Evolutionary conservation across 306 rosid genomes (phyloP).

Genomic region (Crataegus laevigata): DNA sequence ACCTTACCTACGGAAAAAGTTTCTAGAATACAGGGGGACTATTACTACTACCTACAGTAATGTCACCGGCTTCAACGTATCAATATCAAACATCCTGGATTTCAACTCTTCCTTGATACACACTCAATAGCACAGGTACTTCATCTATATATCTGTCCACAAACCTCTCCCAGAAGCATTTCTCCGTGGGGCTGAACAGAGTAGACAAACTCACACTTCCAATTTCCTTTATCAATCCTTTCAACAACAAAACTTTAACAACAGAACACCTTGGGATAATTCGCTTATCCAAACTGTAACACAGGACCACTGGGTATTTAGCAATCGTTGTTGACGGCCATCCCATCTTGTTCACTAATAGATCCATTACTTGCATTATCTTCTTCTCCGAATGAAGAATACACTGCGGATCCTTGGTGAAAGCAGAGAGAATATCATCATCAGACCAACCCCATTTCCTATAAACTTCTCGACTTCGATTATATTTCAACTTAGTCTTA

Average conservation of each 20-base stretch:
- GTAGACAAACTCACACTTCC: background rate
- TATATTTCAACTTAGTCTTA: background rate
- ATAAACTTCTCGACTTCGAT: conserved; percentile 2
- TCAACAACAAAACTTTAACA: background rate
- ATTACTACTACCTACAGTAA: no score
- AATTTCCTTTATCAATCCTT: conserved; percentile 17
- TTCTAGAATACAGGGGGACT: no score
- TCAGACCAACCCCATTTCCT: conserved; percentile 24
- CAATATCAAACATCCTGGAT: background rate
- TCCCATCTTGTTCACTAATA: background rate
- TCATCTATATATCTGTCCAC: background rate
- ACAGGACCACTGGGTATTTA: background rate
- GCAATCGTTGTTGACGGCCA: background rate
- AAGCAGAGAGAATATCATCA: conserved; percentile 9
- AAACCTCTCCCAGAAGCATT: conserved; percentile 15
- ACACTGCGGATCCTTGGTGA: background rate
- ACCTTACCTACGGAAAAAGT: no score
- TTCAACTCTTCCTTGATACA: conserved; percentile 11
- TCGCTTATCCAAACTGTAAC: background rate
- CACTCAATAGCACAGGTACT: background rate
- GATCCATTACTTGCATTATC: conserved; percentile 5
- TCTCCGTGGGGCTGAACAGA: background rate
- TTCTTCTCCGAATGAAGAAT: background rate
- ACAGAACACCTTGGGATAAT: background rate
- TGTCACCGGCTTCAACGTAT: no score